A percentile compares a stretch with the other conserved stretches of the same genome.
Evolutionary conservation across 2,329 filamentous ascomycete species (phyloP).

Genomic region (Talaromyces piceae): DNA sequence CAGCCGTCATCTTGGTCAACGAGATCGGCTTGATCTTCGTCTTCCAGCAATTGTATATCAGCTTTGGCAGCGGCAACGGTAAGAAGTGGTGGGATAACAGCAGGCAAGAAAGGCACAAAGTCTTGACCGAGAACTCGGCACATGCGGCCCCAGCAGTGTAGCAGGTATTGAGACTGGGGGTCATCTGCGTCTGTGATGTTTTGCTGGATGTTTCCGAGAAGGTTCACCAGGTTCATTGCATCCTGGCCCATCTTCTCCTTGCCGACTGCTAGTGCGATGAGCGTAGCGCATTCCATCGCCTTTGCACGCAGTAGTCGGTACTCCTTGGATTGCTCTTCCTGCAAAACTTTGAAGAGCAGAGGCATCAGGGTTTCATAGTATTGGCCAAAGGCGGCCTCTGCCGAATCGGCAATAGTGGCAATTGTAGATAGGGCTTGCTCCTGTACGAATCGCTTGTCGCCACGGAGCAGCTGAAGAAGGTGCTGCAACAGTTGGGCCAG

Average conservation of each 20-base stretch:
- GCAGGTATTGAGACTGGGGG: conserved; percentile 90
- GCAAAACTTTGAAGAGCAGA: conserved; percentile 79
- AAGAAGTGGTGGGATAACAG: conserved; percentile 88
- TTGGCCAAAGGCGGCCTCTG: conserved; percentile 86
- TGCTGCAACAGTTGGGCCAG: conserved; percentile 79
- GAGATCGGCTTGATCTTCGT: conserved; percentile 87
- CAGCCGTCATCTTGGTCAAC: conserved; percentile 93
- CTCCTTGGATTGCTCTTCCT: conserved; percentile 87
- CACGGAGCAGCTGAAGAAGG: conserved; percentile 80
- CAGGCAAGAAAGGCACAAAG: conserved; percentile 85
- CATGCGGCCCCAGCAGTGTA: conserved; percentile 99
- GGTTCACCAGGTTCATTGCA: conserved; percentile 76
- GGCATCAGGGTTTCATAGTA: conserved; percentile 98
- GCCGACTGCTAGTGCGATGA: conserved; percentile 91
- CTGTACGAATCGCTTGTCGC: conserved; percentile 90
- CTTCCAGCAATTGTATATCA: conserved; percentile 91
- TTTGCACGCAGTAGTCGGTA: conserved; percentile 86
- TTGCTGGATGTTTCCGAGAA: conserved; percentile 79
- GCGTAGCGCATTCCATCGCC: conserved; percentile 96
- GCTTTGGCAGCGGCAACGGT: conserved; percentile 91
- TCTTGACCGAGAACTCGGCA: conserved; percentile 85
- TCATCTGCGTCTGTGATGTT: conserved; percentile 86
- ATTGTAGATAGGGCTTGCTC: conserved; percentile 97
- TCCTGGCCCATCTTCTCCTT: conserved; percentile 86
- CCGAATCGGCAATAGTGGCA: conserved; percentile 96